phyloP scores from a whole-genome alignment of 2,329 filamentous ascomycete species.

The Aspergillus tubingensis region DNA sequence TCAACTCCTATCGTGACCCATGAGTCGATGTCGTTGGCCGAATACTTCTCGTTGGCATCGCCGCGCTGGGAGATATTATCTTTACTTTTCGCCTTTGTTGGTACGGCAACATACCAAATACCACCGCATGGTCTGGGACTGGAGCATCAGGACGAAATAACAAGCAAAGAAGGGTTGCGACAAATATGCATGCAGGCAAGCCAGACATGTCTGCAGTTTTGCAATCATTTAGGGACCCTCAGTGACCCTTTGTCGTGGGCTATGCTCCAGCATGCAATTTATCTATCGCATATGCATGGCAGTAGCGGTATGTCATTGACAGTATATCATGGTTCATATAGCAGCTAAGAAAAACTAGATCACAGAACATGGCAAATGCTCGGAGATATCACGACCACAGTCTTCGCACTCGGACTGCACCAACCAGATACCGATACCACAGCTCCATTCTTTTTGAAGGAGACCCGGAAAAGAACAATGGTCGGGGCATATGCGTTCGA shows the following conservation, averaged over 20 bases:
- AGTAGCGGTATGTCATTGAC: conserved; percentile 13
- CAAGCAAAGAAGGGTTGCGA: conserved; percentile 16
- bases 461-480: conserved; percentile 42
- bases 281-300: conserved; percentile 17
- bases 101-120: conserved; percentile 18
- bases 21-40: conserved; percentile 13
- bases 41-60: conserved; percentile 17
- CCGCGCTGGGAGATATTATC: conserved; percentile 24
- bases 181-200: conserved; percentile 13
- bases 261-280: conserved; percentile 14
- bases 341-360: conserved; percentile 27
- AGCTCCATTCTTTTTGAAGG: conserved; percentile 37
- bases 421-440: conserved; percentile 25
- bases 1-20: conserved; percentile 1
- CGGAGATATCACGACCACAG: conserved; percentile 46
- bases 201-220: conserved; percentile 24
- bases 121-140: conserved; percentile 13
- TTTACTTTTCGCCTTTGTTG: conserved; percentile 18
- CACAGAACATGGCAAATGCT: conserved; percentile 47
- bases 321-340: not conserved
- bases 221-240: conserved; percentile 16
- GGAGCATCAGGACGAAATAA: not conserved
- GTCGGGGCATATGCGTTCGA: conserved; percentile 46
- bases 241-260: conserved; percentile 23
- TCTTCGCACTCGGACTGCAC: conserved; percentile 50